Conservation (phyloP, 495 filamentous ascomycete species). For the Penicillium tannophilum region DNA sequence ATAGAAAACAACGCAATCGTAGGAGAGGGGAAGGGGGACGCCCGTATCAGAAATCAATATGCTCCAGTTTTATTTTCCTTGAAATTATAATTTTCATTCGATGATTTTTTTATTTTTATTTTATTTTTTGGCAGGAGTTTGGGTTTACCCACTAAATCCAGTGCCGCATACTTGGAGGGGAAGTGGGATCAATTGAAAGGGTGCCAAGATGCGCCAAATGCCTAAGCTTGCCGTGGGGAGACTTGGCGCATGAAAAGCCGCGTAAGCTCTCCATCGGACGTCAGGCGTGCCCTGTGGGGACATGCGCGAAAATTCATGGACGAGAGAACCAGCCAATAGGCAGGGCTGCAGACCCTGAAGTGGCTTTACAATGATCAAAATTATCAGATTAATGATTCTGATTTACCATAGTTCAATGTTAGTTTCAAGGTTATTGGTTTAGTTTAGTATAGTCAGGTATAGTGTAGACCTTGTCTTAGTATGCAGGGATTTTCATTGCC, state of each 20-base stretch:
- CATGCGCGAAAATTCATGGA: constrained; percentile 11
- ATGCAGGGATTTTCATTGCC: neutral
- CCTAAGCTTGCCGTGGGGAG: constrained; percentile 31
- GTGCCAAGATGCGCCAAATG: constrained; percentile 34
- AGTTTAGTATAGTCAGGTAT: neutral
- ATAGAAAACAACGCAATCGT: constrained; percentile 7
- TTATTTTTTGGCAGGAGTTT: neutral
- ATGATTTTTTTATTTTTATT: constrained; percentile 4
- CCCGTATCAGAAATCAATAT: neutral
- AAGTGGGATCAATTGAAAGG: constrained; percentile 1
- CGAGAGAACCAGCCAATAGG: constrained; percentile 10
- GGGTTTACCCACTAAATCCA: neutral
- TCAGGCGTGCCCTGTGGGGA: constrained; percentile 26
- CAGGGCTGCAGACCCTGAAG: neutral
- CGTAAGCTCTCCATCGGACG: constrained; percentile 32
- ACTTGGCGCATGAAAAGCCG: constrained; percentile 32
- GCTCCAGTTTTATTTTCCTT: neutral
- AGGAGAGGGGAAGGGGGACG: constrained; percentile 5
- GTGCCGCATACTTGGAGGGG: neutral
- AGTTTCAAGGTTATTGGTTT: neutral
- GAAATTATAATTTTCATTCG: neutral
- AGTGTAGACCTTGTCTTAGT: neutral
- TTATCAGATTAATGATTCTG: neutral
- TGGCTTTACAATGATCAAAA: neutral
- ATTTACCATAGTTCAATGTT: neutral